A percentile compares a stretch with the other conserved stretches of the same genome.
phyloP scores from a whole-genome alignment of 768 basidiomycete species.

The Brasilioporus rufonigricans region DNA sequence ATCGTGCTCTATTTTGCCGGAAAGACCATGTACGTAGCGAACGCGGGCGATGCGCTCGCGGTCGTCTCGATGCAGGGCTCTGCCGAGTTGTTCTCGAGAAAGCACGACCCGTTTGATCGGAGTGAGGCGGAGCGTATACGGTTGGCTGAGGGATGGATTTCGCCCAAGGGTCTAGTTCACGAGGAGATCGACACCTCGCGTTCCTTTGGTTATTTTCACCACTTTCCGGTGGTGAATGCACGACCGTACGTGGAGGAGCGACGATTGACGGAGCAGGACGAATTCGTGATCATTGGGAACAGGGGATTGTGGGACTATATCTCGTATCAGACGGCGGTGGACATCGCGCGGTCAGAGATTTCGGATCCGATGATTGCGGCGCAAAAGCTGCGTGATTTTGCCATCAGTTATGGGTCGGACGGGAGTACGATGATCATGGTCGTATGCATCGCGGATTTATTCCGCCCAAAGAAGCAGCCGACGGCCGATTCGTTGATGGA shows the following conservation, averaged over 20 bases:
- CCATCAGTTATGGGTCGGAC: constrained; percentile 93
- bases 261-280: constrained; percentile 78
- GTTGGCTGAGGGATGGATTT: constrained; percentile 91
- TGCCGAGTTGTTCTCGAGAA: constrained; percentile 69
- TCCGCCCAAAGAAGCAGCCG: constrained; percentile 51
- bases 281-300: constrained; percentile 96
- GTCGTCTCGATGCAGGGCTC: constrained; percentile 79
- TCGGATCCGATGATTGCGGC: constrained; percentile 85
- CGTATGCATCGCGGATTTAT: constrained; percentile 76
- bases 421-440: constrained; percentile 99
- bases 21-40: constrained; percentile 83
- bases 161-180: constrained; percentile 85
- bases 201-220: constrained; percentile 89
- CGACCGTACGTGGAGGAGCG: constrained; percentile 73
- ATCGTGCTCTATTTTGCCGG: constrained; percentile 83
- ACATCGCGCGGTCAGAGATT: constrained; percentile 78
- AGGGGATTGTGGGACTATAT: constrained; percentile 92
- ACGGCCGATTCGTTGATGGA: constrained; percentile 36
- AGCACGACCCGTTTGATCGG: constrained; percentile 89
- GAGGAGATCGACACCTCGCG: constrained; percentile 91
- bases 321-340: constrained; percentile 92
- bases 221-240: constrained; percentile 88
- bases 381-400: constrained; percentile 94
- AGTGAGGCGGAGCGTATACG: constrained; percentile 86
- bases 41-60: constrained; percentile 84